Evolutionary conservation across 257 asterid genomes (phyloP).

Genomic region (Solanum sitiens): DNA sequence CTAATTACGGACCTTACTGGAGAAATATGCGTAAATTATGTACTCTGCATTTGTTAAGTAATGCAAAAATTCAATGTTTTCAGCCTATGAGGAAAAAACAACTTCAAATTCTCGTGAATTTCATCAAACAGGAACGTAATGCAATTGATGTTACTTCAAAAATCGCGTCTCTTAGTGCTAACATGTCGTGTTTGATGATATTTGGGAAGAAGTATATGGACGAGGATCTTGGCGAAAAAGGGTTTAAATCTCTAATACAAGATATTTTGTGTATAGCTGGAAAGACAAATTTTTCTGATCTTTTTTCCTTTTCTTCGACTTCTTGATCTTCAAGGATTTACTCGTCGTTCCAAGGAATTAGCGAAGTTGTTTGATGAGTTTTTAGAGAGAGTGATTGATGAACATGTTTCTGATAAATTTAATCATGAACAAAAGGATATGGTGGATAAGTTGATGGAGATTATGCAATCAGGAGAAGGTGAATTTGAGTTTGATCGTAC

Average conservation of each 20-base stretch:
- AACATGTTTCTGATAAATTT: background rate
- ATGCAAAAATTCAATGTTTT: background rate
- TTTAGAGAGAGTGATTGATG: conserved; percentile 3
- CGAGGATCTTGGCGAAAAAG: background rate
- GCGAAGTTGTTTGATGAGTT: conserved; percentile 7
- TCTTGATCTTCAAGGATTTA: conserved; percentile 9
- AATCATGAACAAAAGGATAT: background rate
- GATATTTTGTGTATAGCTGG: background rate
- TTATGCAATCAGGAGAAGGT: background rate
- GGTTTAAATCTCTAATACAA: background rate
- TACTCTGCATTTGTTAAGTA: background rate
- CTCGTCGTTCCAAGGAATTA: background rate
- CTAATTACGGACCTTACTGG: conserved; percentile 6
- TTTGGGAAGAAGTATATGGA: background rate
- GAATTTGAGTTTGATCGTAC: conserved; percentile 5
- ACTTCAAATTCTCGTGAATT: background rate
- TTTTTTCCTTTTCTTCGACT: background rate
- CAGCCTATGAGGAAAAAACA: conserved; percentile 3
- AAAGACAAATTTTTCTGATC: background rate
- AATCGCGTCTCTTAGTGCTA: background rate
- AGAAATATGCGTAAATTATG: background rate
- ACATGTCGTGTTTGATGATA: background rate
- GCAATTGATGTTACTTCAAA: background rate
- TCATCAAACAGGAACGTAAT: background rate
- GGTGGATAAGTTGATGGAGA: background rate